Evolutionary conservation across 2,329 filamentous ascomycete genomes (phyloP), one percentile per base, ranked within the genome.

Genomic region (Aspergillus novofumigatus): DNA sequence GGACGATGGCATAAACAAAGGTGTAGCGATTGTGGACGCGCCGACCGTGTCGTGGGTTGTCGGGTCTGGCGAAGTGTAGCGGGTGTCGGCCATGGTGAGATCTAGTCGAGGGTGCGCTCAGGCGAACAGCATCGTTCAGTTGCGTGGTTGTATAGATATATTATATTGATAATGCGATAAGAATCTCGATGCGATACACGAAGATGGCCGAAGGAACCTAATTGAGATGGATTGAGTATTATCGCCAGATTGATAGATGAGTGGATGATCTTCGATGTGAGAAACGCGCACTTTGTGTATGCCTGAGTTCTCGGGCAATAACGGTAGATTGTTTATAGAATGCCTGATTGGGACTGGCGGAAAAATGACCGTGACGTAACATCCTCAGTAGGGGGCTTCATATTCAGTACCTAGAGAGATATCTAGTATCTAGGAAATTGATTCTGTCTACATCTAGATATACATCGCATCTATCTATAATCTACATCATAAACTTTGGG

Each of bases 31-130:
- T 9, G 73, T 73, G 5, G 74, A 77, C 45, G 73, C 67, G 45
- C 74, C 75, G 55, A 77, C 69, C 6, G 73, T 76, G 54, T 77
- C 75, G 61, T 77, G 75, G 51, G 74, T 69, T 6, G 72, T 75
- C 21, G 67, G 72, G 49, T 73, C 74, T 1, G 72, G 72, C 49
- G 72, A 75, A 35, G 66, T 69, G 59, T 67, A 71, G 53, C 72
- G 69, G 50, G 73, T 67, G 62, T 72, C 67, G 44, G 70, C 69
- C 75, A 77, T 77, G 59, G 51, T 68, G 60, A 58, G 52, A 62
- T 62, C 44, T 28, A 54, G 52, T 50, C 55, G 52, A 55, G 51
- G 59, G 51, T 28, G 41, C 38, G 38, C 52, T 51, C 25, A 47
- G 54, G 26, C 10, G 53, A 32, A 25, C 48, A 50, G 17, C 38